Evolutionary conservation across 2,329 filamentous ascomycete genomes (phyloP), one percentile per base, ranked within the genome.

Genomic region (Aspergillus alliaceus): DNA sequence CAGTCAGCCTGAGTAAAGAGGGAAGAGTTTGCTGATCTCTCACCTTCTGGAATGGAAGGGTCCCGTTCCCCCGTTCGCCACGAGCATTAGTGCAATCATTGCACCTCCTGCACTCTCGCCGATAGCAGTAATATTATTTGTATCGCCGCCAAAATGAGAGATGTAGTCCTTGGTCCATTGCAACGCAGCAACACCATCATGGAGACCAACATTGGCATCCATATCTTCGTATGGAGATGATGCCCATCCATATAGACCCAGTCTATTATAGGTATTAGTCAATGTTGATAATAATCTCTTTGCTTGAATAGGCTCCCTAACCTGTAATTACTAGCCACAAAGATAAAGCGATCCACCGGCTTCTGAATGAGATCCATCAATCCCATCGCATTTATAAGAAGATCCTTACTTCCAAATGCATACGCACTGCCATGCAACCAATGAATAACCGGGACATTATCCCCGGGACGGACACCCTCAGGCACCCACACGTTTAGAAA

Each of bases 111-210:
- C 24, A 34, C 25, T 44, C 37, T 44, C 14, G 6, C 51, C 51
- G 7, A 44, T 27, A 7, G 39, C 39, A 14, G 39, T 46, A 9
- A 53, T 40, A 20, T 44, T 53, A 2, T 40, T 9, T 1, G 51
- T 22, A 6, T 53, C 39, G 22, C 46, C 44, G 9, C 53, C 53
- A 32, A 55, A 55, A 12, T 18, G 12, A 8, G 32, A 14, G 20
- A 55, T 50, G 27, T 55, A 49, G 6, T 27, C 7, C 34, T 50
- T 20, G 8, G 37, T 40, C 53, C 53, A 55, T 8, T 50, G 20
- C 7, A 55, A 18, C 1, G 53, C 53, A 7, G 44, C 46, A 11
- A 29, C 29, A 24, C 35, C 18, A 27, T 55, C 53, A 15, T 49
- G 53, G 11, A 55, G 24, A 4, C 53, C 53, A 8, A 55, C 29